phyloP scores from a whole-genome alignment of 768 basidiomycete species.

The Pholiota molesta region DNA sequence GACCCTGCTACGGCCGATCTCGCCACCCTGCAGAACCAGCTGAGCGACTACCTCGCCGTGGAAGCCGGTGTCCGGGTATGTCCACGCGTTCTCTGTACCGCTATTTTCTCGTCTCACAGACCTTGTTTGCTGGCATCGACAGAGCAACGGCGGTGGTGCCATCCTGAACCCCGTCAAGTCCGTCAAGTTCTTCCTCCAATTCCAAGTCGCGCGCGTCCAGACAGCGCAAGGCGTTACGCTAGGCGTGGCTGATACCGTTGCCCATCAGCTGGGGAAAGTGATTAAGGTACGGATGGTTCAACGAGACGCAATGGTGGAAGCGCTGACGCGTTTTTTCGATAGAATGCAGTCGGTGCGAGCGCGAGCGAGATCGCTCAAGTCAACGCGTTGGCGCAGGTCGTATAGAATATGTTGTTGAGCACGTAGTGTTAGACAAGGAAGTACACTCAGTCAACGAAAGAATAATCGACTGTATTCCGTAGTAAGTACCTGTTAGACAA shows the following conservation, averaged over 20 bases:
- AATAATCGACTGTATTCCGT: too few relatives aligned
- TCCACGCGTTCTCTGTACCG: too few relatives aligned
- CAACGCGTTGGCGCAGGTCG: too few relatives aligned
- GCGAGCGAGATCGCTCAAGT: too few relatives aligned
- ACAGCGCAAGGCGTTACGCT: constrained; percentile 13
- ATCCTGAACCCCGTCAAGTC: constrained; percentile 13
- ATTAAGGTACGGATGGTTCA: constrained; percentile 8
- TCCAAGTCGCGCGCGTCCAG: constrained; percentile 19
- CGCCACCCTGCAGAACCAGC: constrained; percentile 16
- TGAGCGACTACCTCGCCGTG: constrained; percentile 19
- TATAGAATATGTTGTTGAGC: too few relatives aligned
- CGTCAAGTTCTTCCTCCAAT: constrained; percentile 21
- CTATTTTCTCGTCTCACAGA: background rate
- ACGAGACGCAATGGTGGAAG: too few relatives aligned
- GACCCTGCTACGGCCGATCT: constrained; percentile 16
- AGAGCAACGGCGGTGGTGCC: constrained; percentile 9
- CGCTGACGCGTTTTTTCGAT: too few relatives aligned
- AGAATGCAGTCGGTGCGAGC: too few relatives aligned
- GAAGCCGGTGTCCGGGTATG: constrained; percentile 16
- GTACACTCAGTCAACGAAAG: too few relatives aligned
- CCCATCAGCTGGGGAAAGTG: constrained; percentile 19
- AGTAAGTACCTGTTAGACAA: too few relatives aligned
- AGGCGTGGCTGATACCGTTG: constrained; percentile 14
- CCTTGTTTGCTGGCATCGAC: background rate
- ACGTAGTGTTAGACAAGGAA: too few relatives aligned